Base-by-base conservation (phyloP, 78 protist genomes). In the Mastigamoeba balamuthi region DNA sequence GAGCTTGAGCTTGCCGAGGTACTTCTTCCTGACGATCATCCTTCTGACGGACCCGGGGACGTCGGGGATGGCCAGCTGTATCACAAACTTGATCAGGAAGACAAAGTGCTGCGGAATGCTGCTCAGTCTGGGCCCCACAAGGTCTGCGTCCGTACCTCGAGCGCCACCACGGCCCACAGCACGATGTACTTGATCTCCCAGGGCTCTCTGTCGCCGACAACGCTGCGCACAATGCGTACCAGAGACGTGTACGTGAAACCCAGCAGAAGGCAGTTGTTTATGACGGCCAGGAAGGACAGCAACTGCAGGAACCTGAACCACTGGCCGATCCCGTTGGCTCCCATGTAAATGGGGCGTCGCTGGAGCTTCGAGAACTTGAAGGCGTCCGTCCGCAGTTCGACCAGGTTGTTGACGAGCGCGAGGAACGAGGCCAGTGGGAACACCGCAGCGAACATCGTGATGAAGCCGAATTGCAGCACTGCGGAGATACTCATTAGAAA, bases 371-470 rank as follows among this genome's bases (percentile, higher is more conserved):
- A 9, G 33, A 86, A 65, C 69, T 76, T 81, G 75, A 23, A 3
- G 35, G 78, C 75, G 52, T 86, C 91, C 6, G 68, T 2, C 6
- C 74, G 70, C 38, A 80, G 80, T 25, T 86, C 91, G 3, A 86
- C 0, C 29, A 86, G 1, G 69, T 86, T 86, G 68, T 80, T 79
- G 37, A 80, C 9, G 17, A 86, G 40, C 23, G 86, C 83, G 25
- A 71, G 38, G 23, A 71, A 25, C 37, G 88, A 79, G 6, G 88
- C 88, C 2, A 82, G 58, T 1, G 87, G 80, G 58, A 77, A 75
- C 29, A 77, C 87, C 2, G 87, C 66, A 25, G 36, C 81, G 6
- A 82, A 82, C 40, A 82, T 67, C 17, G 72, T 48, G 39, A 82
- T 23, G 63, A 7, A 69, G 25, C 87, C 87, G 1, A 58, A 70